phyloP scores from a whole-genome alignment of 495 filamentous ascomycete genomes.

The Mytilinidion resinicola region DNA sequence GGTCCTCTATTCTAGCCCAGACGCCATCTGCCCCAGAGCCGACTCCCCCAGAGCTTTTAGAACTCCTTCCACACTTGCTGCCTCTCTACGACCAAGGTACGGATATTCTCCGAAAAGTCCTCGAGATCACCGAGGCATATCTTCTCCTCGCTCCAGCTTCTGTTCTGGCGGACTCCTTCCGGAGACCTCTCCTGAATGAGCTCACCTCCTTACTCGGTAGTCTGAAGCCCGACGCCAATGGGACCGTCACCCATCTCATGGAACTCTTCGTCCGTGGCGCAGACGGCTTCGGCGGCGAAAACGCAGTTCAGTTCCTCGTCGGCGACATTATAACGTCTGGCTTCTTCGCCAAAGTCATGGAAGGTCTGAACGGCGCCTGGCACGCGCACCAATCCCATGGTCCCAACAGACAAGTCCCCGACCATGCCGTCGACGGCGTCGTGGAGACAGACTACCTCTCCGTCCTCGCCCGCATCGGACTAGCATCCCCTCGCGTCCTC shows the following conservation, averaged over 20 bases:
- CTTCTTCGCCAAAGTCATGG: constrained; percentile 59
- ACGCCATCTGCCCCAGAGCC: constrained; percentile 43
- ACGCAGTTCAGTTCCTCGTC: constrained; percentile 57
- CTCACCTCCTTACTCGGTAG: constrained; percentile 55
- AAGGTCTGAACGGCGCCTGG: constrained; percentile 64
- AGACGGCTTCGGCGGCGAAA: constrained; percentile 58
- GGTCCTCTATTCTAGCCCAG: constrained; percentile 68
- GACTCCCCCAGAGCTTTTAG: constrained; percentile 43
- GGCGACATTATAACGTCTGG: constrained; percentile 60
- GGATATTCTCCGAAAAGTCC: constrained; percentile 59
- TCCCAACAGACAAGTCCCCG: constrained; percentile 42
- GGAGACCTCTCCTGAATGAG: constrained; percentile 49
- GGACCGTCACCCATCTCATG: constrained; percentile 57
- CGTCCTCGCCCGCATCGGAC: constrained; percentile 71
- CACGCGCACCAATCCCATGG: constrained; percentile 48
- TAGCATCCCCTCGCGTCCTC: constrained; percentile 62
- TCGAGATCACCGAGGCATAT: constrained; percentile 72
- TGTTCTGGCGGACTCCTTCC: constrained; percentile 60
- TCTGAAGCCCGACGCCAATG: constrained; percentile 59
- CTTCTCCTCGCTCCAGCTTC: constrained; percentile 69
- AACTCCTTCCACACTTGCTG: constrained; percentile 60
- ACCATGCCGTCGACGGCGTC: constrained; percentile 52
- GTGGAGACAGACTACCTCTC: constrained; percentile 76
- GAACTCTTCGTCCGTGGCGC: constrained; percentile 67
- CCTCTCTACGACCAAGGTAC: constrained; percentile 65